Base-by-base conservation (phyloP, 257 asterid genomes). In the Echium plantagineum region DNA sequence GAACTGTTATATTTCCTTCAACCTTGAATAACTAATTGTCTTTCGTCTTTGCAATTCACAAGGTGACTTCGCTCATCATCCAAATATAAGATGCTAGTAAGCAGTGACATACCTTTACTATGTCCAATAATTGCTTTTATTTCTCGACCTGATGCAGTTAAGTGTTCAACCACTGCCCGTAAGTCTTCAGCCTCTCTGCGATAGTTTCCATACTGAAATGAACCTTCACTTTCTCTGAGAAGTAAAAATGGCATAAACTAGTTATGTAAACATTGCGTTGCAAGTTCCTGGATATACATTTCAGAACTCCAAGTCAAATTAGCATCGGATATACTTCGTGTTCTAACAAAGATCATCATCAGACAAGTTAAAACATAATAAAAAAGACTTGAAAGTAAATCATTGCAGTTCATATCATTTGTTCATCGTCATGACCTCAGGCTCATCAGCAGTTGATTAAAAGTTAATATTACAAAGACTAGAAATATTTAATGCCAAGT, bases 141-240 rank as follows among this genome's bases (percentile, higher is more conserved):
- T 51, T 28, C 61, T 59, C 83, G 90, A 22, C 83, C 82, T 68
- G 58, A 53, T 67, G 75, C 75, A 20, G 7, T 59, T 35, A 90
- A 82, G 72, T 87, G 69, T 65, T 85, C 95, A 61, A 82, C 81
- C 60, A 83, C 96, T 55, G 96, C 74, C 69, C 86, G 76, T 31
- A 85, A 69, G 68, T 90, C 98, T 61, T 85, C 96, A 61, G 68
- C 80, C 79, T 90, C 98, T 57, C 83, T 70, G 58, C 58, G 9
- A 70, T 83, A 83, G 80, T 87, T 77, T 58, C 85, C 94, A 72
- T 64, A 87, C 67, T 77, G 67, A 82, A 90, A 90, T 16, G 73
- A 32, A 54, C 98, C 95, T 77, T 90, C 95, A 57, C 98, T 90
- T 80, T 87, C 98, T 75, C 96, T 90, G 74, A 20, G 77, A 68